phyloP scores from a whole-genome alignment of 441 rosid species.

The Mallotus japonicus region DNA sequence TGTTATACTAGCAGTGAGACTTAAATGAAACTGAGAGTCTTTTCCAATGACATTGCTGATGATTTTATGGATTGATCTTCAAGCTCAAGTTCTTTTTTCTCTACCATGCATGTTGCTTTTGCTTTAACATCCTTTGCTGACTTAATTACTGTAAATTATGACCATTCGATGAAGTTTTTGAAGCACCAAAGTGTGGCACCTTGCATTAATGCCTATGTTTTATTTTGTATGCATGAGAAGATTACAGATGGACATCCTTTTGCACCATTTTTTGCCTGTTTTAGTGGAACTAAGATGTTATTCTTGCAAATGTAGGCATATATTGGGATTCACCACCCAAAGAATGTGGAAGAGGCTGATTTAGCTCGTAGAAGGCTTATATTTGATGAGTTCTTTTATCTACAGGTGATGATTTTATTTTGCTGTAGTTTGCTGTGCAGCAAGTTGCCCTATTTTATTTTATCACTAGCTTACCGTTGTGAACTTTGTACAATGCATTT shows the following conservation, averaged over 20 bases:
- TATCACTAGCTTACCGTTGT: neutral
- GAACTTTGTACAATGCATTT: neutral
- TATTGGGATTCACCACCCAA: slow-evolving; percentile 82
- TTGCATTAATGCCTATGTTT: neutral
- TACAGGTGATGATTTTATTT: slow-evolving; percentile 60
- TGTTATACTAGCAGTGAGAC: neutral
- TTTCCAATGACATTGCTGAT: neutral
- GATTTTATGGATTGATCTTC: neutral
- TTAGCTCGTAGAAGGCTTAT: slow-evolving; percentile 93
- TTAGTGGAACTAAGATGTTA: slow-evolving; percentile 13
- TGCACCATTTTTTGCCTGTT: slow-evolving; percentile 17
- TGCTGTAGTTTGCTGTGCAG: slow-evolving; percentile 8
- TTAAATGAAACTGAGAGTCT: neutral
- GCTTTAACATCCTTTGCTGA: neutral
- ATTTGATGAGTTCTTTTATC: slow-evolving; percentile 92
- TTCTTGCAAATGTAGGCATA: slow-evolving; percentile 63
- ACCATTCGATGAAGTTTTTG: neutral
- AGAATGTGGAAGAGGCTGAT: slow-evolving; percentile 78
- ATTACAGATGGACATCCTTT: neutral
- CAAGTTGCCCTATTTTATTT: slow-evolving; percentile 3
- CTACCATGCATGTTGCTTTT: neutral
- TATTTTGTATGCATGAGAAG: neutral
- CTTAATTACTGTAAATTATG: slow-evolving; percentile 1
- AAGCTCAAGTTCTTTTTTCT: too few relatives aligned
- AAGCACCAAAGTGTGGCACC: slow-evolving; percentile 1